Evolutionary conservation across 2,329 filamentous ascomycete species (phyloP).

Genomic region (Fulvia fulva): DNA sequence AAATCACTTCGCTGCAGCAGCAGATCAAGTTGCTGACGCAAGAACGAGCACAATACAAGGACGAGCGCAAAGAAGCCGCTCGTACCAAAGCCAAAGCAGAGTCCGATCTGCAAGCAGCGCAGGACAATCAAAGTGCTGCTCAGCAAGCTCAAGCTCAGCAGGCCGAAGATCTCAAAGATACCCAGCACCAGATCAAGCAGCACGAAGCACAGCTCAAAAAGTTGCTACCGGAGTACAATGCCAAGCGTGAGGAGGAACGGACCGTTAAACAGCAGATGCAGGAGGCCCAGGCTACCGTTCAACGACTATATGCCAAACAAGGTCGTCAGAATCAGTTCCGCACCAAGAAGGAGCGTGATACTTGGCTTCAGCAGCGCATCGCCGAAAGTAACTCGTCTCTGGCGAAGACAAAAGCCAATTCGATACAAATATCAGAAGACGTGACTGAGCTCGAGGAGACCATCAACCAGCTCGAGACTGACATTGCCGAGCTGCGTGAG

Average conservation of each 20-base stretch:
- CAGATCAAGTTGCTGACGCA: conserved; percentile 79
- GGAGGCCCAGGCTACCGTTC: conserved; percentile 67
- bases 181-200: conserved; percentile 68
- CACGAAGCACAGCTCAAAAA: conserved; percentile 73
- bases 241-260: conserved; percentile 68
- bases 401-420: conserved; percentile 76
- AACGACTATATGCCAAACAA: conserved; percentile 87
- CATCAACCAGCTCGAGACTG: conserved; percentile 67
- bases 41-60: conserved; percentile 82
- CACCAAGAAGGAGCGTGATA: conserved; percentile 83
- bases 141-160: conserved; percentile 70
- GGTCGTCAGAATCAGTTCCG: conserved; percentile 81
- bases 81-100: conserved; percentile 80
- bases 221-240: conserved; percentile 72
- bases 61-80: conserved; percentile 78
- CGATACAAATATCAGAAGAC: conserved; percentile 79
- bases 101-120: conserved; percentile 73
- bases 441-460: conserved; percentile 66
- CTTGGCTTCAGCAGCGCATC: conserved; percentile 75
- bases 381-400: conserved; percentile 72
- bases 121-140: conserved; percentile 75
- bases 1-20: conserved; percentile 75
- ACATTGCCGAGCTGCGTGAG: conserved; percentile 66
- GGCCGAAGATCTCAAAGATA: conserved; percentile 65
- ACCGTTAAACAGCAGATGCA: conserved; percentile 68